Evolutionary conservation across 2,329 filamentous ascomycete genomes (phyloP).

Genomic region (Davidsoniella australis): DNA sequence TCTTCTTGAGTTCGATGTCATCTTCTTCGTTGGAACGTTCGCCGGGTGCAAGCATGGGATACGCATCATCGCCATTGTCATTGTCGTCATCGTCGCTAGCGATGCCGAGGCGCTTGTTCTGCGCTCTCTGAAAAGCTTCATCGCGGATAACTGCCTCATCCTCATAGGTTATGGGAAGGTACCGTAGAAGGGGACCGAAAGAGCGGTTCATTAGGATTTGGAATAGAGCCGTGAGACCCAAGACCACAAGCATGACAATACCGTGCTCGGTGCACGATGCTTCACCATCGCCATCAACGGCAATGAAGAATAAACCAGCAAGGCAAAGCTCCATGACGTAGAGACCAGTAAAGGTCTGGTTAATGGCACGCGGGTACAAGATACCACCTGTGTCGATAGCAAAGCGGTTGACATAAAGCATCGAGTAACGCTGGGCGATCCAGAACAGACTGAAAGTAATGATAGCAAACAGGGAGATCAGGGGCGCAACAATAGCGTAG

Average conservation of each 20-base stretch:
- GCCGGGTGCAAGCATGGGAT: conserved; percentile 12
- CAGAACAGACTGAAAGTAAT: conserved; percentile 84
- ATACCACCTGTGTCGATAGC: conserved; percentile 82
- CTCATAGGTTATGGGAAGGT: conserved; percentile 86
- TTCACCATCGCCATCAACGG: conserved; percentile 35
- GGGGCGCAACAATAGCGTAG: conserved; percentile 73
- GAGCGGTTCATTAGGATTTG: conserved; percentile 68
- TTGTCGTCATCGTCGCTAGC: conserved; percentile 34
- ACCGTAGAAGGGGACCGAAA: conserved; percentile 72
- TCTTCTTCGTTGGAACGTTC: conserved; percentile 14
- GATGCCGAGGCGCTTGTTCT: conserved; percentile 52
- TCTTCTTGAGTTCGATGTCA: conserved; percentile 23
- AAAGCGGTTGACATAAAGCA: conserved; percentile 85
- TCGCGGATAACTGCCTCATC: conserved; percentile 89
- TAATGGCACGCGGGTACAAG: conserved; percentile 80
- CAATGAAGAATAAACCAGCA: conserved; percentile 77
- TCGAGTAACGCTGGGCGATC: conserved; percentile 92
- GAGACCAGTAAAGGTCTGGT: conserved; percentile 84
- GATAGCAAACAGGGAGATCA: conserved; percentile 86
- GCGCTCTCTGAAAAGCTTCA: conserved; percentile 67
- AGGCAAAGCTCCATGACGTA: conserved; percentile 90
- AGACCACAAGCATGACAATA: conserved; percentile 64
- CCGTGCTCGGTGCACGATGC: conserved; percentile 57
- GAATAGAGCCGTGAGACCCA: conserved; percentile 55
- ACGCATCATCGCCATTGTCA: conserved; percentile 26